phyloP scores from a whole-genome alignment of 371 early-diverging fungal species.

The Mortierella sp. region DNA sequence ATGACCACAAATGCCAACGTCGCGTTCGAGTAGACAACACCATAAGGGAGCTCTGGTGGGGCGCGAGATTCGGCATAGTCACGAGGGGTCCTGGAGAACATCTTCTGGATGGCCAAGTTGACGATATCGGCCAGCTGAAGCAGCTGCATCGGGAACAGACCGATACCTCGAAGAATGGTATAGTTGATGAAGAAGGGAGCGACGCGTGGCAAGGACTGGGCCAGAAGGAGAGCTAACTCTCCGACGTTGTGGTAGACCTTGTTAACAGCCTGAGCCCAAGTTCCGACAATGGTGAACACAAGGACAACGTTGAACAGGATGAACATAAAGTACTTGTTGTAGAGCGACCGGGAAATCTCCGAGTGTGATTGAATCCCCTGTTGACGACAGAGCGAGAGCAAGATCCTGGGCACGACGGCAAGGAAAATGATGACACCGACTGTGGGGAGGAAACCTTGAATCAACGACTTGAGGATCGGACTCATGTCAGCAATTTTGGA shows the following conservation, averaged over 20 bases:
- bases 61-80: constrained; percentile 67
- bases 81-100: constrained; percentile 78
- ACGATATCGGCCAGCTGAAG: constrained; percentile 73
- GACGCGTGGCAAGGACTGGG: constrained; percentile 65
- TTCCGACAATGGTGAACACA: constrained; percentile 87
- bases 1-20: constrained; percentile 86
- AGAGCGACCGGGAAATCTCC: constrained; percentile 75
- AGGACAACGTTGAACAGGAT: constrained; percentile 90
- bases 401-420: constrained; percentile 72
- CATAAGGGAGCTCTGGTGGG: constrained; percentile 63
- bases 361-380: constrained; percentile 74
- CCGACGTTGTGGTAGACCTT: constrained; percentile 64
- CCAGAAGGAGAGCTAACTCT: constrained; percentile 42
- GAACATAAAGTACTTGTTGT: constrained; percentile 89
- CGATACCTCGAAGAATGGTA: constrained; percentile 73
- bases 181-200: constrained; percentile 88
- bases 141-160: constrained; percentile 77
- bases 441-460: constrained; percentile 74
- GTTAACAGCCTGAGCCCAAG: constrained; percentile 80
- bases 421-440: constrained; percentile 73
- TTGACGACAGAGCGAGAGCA: constrained; percentile 71
- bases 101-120: constrained; percentile 60
- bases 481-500: constrained; percentile 30
- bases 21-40: constrained; percentile 76
- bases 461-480: constrained; percentile 63